phyloP scores from a whole-genome alignment of 129 eudicot species.

The Tanacetum coccineum region DNA sequence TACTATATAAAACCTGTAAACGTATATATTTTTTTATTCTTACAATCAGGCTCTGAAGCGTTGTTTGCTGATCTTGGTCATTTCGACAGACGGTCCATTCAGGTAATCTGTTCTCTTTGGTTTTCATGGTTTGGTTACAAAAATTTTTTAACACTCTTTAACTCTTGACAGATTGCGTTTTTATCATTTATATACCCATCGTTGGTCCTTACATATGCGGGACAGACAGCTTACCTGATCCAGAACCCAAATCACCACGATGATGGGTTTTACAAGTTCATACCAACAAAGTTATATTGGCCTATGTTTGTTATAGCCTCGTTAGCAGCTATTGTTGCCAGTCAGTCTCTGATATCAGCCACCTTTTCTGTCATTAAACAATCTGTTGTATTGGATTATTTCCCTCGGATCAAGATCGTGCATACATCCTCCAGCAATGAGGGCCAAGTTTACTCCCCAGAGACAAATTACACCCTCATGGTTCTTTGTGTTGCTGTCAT shows the following conservation, averaged over 20 bases:
- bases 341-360: constrained; percentile 75
- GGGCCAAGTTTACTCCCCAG: constrained; percentile 74
- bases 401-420: constrained; percentile 66
- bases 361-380: constrained; percentile 70
- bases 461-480: constrained; percentile 65
- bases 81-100: constrained; percentile 52
- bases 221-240: constrained; percentile 72
- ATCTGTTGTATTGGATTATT: constrained; percentile 62
- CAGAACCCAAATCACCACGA: constrained; percentile 49
- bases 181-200: constrained; percentile 57
- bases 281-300: constrained; percentile 59
- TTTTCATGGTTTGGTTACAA: constrained; percentile 3
- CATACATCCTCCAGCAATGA: constrained; percentile 62
- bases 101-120: constrained; percentile 36
- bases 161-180: constrained; percentile 48
- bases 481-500: constrained; percentile 60
- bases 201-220: constrained; percentile 58
- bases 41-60: constrained; percentile 60
- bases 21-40: not conserved
- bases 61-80: constrained; percentile 86
- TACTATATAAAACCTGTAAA: too few species aligned
- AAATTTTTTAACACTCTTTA: constrained; percentile 4
- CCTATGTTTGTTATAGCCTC: constrained; percentile 62
- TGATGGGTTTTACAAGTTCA: constrained; percentile 64
- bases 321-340: constrained; percentile 59